These are phyloP conservation scores for Trichoderma afroharzianum DNA, from an alignment of 2,329 filamentous ascomycete species.

Conservation along the genomic window DNA sequence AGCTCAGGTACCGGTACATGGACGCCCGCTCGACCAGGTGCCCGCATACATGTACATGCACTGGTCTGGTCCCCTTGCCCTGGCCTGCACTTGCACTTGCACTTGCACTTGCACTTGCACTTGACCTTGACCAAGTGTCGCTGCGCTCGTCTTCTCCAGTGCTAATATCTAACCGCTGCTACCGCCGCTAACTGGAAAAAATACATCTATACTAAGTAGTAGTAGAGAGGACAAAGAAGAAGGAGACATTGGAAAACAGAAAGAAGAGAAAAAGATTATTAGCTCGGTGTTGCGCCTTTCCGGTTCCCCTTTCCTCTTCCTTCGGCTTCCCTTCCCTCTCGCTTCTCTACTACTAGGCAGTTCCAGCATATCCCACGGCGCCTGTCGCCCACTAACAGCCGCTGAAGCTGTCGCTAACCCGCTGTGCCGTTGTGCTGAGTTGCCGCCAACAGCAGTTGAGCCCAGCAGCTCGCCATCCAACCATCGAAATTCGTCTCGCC, in stretches of 20 bases:
- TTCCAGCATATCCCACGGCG: background rate
- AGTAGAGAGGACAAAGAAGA: background rate
- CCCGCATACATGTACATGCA: background rate
- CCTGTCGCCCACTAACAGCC: background rate
- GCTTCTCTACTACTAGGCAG: too few relatives aligned
- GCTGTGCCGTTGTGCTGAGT: background rate
- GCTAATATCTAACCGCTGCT: constrained; percentile 10
- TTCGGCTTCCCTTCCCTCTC: background rate
- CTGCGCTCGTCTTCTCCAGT: background rate
- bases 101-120: background rate
- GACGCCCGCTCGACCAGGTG: background rate
- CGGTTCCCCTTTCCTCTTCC: background rate
- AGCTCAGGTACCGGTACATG: background rate
- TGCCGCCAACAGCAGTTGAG: background rate
- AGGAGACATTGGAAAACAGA: too few relatives aligned
- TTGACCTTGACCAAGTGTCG: constrained; percentile 2
- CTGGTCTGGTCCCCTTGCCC: background rate
- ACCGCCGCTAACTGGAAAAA: constrained; percentile 16
- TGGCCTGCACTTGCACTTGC: background rate
- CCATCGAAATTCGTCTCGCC: background rate
- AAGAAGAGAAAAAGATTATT: background rate
- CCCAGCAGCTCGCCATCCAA: background rate
- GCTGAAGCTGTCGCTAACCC: background rate
- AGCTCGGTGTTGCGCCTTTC: background rate
- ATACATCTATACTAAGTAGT: background rate